These are phyloP conservation scores for Echeveria elegans DNA, from an alignment of 164 flowering plant species.

Conservation along the genomic window DNA sequence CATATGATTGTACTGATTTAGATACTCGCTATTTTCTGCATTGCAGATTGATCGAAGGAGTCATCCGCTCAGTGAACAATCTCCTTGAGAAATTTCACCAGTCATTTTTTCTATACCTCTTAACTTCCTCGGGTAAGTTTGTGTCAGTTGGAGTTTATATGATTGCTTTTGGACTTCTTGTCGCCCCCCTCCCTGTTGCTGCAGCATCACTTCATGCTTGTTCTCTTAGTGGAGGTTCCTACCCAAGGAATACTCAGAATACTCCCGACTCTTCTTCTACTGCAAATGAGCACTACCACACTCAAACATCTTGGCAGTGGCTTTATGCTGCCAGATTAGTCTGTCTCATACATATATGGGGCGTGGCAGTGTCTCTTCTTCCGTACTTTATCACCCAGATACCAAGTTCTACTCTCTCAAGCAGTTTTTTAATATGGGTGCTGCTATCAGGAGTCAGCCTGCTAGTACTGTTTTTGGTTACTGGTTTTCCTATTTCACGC, in stretches of 20 bases:
- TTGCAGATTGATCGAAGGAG: slow-evolving; percentile 89
- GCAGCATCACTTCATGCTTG: slow-evolving; percentile 75
- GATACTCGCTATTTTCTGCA: slow-evolving; percentile 1
- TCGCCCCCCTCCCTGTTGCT: slow-evolving; percentile 82
- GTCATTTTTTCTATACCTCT: slow-evolving; percentile 83
- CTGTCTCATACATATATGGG: slow-evolving; percentile 64
- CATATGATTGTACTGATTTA: background rate
- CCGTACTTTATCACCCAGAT: slow-evolving; percentile 57
- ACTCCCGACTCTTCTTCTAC: slow-evolving; percentile 10
- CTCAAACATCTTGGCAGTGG: slow-evolving; percentile 67
- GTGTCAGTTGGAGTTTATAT: slow-evolving; percentile 96
- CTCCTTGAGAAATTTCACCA: slow-evolving; percentile 98
- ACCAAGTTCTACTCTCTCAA: slow-evolving; percentile 33
- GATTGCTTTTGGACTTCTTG: slow-evolving; percentile 74
- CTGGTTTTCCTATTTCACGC: slow-evolving; percentile 31
- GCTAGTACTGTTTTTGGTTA: slow-evolving; percentile 22
- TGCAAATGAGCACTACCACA: slow-evolving; percentile 12
- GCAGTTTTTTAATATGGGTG: slow-evolving; percentile 41
- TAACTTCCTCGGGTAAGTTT: slow-evolving; percentile 70
- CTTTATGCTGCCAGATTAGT: slow-evolving; percentile 68
- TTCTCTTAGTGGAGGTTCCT: slow-evolving; percentile 14
- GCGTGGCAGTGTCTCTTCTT: slow-evolving; percentile 49
- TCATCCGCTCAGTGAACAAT: slow-evolving; percentile 78
- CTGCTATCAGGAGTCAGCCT: slow-evolving; percentile 42
- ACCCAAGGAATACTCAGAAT: slow-evolving; percentile 9